Conservation (phyloP, 2,329 filamentous ascomycete genomes). For the Cadophora sp. region DNA sequence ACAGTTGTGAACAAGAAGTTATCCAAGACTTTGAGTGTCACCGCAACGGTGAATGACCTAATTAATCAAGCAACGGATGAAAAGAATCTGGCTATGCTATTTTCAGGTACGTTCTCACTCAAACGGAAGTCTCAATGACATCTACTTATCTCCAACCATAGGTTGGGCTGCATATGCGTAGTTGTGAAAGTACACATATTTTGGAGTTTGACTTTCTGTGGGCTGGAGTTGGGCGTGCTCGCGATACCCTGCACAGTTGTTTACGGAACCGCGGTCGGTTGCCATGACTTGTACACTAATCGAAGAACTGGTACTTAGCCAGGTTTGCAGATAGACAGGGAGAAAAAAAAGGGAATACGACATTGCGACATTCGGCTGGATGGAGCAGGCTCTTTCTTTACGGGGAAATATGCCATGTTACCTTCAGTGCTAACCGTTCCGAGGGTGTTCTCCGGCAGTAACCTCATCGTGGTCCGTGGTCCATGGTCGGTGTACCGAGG, state of each 20-base stretch:
- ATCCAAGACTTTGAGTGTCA: slow-evolving; percentile 90
- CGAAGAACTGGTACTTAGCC: neutral
- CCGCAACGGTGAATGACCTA: slow-evolving; percentile 93
- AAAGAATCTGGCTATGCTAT: slow-evolving; percentile 88
- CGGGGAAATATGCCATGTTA: neutral
- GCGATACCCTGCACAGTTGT: slow-evolving; percentile 11
- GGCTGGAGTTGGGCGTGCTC: slow-evolving; percentile 11
- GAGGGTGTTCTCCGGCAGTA: slow-evolving; percentile 13
- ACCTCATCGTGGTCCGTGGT: neutral
- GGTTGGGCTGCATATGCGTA: slow-evolving; percentile 59
- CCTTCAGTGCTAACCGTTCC: slow-evolving; percentile 9
- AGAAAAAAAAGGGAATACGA: neutral
- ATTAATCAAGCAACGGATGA: slow-evolving; percentile 97
- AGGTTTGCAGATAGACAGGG: slow-evolving; percentile 4
- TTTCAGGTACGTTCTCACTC: slow-evolving; percentile 56
- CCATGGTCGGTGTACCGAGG: neutral
- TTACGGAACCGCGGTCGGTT: neutral
- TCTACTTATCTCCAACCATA: slow-evolving; percentile 34
- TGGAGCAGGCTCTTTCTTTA: neutral
- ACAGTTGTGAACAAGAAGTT: slow-evolving; percentile 96
- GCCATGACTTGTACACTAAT: slow-evolving; percentile 13
- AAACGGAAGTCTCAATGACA: neutral
- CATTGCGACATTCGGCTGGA: neutral
- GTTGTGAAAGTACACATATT: slow-evolving; percentile 13
- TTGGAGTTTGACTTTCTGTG: neutral